Conservation (phyloP, 106 monocot species). For the Phalaenopsis equestris region DNA sequence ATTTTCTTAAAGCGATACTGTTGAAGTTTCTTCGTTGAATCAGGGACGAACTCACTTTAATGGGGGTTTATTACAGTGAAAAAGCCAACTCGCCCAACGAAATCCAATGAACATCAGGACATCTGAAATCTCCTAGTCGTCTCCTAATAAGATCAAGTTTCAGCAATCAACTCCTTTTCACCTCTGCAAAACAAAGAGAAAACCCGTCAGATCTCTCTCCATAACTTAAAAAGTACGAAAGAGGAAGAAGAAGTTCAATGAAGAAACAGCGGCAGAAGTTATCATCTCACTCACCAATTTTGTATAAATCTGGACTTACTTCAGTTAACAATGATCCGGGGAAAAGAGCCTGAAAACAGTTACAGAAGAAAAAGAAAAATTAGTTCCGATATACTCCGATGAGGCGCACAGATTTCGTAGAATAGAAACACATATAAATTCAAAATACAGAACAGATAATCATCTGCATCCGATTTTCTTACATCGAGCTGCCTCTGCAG, state of each 20-base stretch:
- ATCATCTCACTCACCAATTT: conserved; percentile 13
- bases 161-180: background rate
- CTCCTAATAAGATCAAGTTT: background rate
- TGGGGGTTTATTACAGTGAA: background rate
- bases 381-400: background rate
- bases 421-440: background rate
- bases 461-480: conserved; percentile 3
- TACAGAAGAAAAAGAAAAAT: background rate
- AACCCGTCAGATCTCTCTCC: background rate
- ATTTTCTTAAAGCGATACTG: background rate
- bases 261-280: background rate
- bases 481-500: conserved; percentile 25
- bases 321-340: conserved; percentile 29
- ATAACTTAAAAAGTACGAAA: background rate
- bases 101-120: background rate
- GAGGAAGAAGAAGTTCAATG: background rate
- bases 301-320: conserved; percentile 27
- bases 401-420: background rate
- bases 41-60: background rate
- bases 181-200: conserved; percentile 3
- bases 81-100: background rate
- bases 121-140: background rate
- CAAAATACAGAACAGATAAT: background rate
- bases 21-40: background rate
- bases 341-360: conserved; percentile 19